Conservation (phyloP, 2,329 filamentous ascomycete species). For the Byssochlamys sp. region DNA sequence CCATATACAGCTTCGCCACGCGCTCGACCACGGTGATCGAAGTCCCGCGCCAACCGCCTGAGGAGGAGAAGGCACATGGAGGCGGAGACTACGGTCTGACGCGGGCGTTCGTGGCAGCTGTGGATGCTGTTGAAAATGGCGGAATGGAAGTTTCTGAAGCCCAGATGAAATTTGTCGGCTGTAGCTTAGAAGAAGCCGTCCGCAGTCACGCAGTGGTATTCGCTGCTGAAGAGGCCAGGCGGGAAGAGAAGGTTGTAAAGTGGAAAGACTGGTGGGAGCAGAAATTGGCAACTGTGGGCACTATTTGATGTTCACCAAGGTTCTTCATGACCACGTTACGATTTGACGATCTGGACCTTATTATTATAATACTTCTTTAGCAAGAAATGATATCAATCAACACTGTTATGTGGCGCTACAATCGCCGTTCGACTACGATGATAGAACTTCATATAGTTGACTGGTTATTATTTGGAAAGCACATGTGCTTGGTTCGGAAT, state of each 20-base stretch:
- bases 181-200: conserved; percentile 76
- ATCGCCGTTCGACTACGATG: too few species aligned
- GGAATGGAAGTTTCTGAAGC: conserved; percentile 58
- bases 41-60: conserved; percentile 50
- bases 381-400: not conserved
- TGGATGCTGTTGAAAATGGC: conserved; percentile 66
- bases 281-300: conserved; percentile 31
- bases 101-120: conserved; percentile 71
- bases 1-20: conserved; percentile 61
- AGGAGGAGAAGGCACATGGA: conserved; percentile 53
- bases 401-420: not conserved
- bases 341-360: not conserved
- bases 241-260: conserved; percentile 57
- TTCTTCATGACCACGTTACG: not conserved
- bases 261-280: conserved; percentile 68
- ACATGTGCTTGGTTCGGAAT: not conserved
- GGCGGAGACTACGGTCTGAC: conserved; percentile 74
- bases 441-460: not conserved
- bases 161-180: conserved; percentile 67
- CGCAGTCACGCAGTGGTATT: conserved; percentile 87
- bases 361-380: not conserved
- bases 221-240: conserved; percentile 79
- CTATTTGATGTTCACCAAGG: conserved; percentile 1
- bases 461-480: not conserved
- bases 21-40: conserved; percentile 45